These are phyloP conservation scores for Paramecium sonneborni DNA, from an alignment of 73 alveolate genomes.

Conservation along the genomic window DNA sequence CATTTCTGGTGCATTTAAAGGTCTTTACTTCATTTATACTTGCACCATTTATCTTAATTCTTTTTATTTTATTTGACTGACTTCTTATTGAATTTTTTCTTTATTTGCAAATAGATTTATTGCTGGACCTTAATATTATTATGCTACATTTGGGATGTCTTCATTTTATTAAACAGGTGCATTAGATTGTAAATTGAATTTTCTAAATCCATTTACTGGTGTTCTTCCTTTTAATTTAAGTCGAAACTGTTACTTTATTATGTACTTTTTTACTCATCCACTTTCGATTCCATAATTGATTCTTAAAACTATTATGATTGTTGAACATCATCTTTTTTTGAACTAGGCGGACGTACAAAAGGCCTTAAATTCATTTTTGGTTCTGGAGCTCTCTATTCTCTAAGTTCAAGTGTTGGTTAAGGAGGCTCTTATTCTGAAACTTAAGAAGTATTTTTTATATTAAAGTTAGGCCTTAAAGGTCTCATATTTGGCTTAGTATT, in stretches of 20 bases:
- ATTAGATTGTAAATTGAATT: not conserved
- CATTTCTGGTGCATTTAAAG: not conserved
- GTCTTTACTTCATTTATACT: not conserved
- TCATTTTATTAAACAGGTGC: not conserved
- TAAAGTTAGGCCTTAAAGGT: slow-evolving; percentile 16
- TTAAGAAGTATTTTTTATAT: not conserved
- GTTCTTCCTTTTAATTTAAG: slow-evolving; percentile 8
- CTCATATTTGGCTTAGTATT: slow-evolving; percentile 8
- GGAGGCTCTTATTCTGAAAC: not conserved
- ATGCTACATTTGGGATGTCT: not conserved
- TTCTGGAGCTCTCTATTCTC: not conserved
- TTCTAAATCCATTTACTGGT: slow-evolving; percentile 55
- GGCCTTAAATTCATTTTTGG: not conserved
- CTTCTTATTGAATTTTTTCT: not conserved
- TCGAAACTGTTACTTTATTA: not conserved
- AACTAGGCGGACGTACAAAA: slow-evolving; percentile 35
- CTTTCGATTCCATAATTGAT: not conserved
- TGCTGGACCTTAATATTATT: not conserved
- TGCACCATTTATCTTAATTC: slow-evolving; percentile 24
- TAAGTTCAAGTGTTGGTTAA: not conserved
- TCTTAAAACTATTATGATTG: not conserved
- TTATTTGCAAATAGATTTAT: not conserved
- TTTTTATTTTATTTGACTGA: not conserved
- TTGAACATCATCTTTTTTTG: not conserved
- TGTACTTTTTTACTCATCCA: not conserved